phyloP scores from a whole-genome alignment of 139 green algal genomes.

The Choricystis sp. region DNA sequence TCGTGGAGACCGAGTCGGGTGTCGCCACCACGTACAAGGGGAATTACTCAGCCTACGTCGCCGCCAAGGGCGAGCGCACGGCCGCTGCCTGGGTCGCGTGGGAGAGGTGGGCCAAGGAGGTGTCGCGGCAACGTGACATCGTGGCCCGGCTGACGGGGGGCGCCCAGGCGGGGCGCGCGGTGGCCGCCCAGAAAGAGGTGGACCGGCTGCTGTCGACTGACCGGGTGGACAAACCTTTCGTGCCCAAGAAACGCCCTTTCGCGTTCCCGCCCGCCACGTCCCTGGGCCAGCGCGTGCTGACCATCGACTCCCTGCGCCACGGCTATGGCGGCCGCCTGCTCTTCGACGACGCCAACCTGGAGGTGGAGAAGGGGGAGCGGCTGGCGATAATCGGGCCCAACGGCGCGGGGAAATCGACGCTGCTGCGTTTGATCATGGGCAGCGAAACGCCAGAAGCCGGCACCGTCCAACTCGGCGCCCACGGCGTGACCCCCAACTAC shows the following conservation, averaged over 20 bases:
- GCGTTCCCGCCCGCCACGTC: slow-evolving; percentile 51
- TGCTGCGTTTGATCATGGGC: slow-evolving; percentile 89
- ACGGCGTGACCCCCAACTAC: slow-evolving; percentile 89
- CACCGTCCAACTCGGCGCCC: slow-evolving; percentile 43
- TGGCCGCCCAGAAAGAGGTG: slow-evolving; percentile 79
- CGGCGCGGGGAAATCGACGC: slow-evolving; percentile 81
- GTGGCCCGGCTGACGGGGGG: slow-evolving; percentile 47
- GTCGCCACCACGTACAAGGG: slow-evolving; percentile 61
- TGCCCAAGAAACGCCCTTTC: slow-evolving; percentile 49
- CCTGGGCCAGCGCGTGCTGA: slow-evolving; percentile 51
- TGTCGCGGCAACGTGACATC: slow-evolving; percentile 61
- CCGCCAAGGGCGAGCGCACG: slow-evolving; percentile 38
- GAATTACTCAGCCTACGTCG: slow-evolving; percentile 32
- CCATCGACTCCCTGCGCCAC: slow-evolving; percentile 58
- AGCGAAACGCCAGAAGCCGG: slow-evolving; percentile 51
- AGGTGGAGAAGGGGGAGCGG: slow-evolving; percentile 81
- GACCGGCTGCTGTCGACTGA: slow-evolving; percentile 65
- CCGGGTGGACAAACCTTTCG: slow-evolving; percentile 65
- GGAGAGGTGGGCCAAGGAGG: slow-evolving; percentile 97
- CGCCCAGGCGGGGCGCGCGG: slow-evolving; percentile 47
- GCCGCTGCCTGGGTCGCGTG: slow-evolving; percentile 68
- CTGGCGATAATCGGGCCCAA: slow-evolving; percentile 95
- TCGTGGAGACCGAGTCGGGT: slow-evolving; percentile 92
- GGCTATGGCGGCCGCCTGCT: slow-evolving; percentile 62
- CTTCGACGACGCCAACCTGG: slow-evolving; percentile 58